A percentile compares a stretch with the other conserved stretches of the same genome.
Conservation (phyloP, 2,329 filamentous ascomycete species). For the Neoarthrinium moseri region DNA sequence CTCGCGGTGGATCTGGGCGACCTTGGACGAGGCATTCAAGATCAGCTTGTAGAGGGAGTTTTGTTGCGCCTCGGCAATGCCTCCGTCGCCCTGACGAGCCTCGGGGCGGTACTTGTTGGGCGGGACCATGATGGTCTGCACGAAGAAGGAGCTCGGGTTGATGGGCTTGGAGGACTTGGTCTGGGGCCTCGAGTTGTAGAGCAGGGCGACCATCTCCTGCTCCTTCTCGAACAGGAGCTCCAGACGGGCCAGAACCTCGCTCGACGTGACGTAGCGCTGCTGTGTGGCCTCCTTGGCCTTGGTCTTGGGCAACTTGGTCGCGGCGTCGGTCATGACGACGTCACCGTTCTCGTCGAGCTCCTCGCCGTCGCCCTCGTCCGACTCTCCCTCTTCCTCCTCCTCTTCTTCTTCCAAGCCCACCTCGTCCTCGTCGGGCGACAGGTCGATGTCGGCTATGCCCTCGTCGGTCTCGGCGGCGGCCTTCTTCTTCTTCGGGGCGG, state of each 20-base stretch:
- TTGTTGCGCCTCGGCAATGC: conserved; percentile 84
- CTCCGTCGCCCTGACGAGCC: conserved; percentile 74
- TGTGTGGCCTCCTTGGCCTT: conserved; percentile 32
- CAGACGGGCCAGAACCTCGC: conserved; percentile 79
- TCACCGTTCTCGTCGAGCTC: conserved; percentile 54
- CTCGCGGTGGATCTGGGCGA: conserved; percentile 73
- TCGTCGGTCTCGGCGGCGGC: conserved; percentile 59
- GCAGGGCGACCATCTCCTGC: conserved; percentile 75
- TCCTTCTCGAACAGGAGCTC: conserved; percentile 83
- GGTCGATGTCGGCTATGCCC: conserved; percentile 65
- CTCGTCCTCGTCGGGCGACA: conserved; percentile 42
- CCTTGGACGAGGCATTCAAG: conserved; percentile 69
- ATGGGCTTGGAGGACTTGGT: conserved; percentile 62
- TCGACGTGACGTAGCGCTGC: conserved; percentile 78
- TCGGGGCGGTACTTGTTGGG: conserved; percentile 91
- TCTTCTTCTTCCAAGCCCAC: conserved; percentile 41
- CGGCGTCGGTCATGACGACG: conserved; percentile 56
- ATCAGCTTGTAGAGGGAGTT: conserved; percentile 88
- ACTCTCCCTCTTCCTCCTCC: conserved; percentile 38
- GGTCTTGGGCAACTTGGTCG: conserved; percentile 27
- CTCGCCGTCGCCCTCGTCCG: conserved; percentile 43
- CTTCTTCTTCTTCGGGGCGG: conserved; percentile 35
- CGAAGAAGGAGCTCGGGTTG: conserved; percentile 91
- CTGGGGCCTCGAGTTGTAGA: conserved; percentile 75
- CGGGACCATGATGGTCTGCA: conserved; percentile 81